Conservation (phyloP, 148 eudicot genomes). For the Arbutus unedo region DNA sequence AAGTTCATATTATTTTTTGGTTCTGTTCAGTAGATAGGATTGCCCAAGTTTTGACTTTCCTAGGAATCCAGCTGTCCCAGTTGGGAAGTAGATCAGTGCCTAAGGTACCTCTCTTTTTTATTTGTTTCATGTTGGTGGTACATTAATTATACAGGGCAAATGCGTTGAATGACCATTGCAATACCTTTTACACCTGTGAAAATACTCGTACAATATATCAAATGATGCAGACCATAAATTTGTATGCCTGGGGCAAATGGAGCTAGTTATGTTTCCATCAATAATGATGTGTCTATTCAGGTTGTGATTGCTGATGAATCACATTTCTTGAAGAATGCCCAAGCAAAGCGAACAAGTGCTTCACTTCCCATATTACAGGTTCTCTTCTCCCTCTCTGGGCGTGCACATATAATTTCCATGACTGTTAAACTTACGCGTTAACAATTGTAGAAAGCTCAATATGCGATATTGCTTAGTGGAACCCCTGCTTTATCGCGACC, state of each 20-base stretch:
- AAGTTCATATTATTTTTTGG: background rate
- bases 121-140: no score
- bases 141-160: background rate
- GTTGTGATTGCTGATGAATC: conserved; percentile 98
- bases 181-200: background rate
- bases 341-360: conserved; percentile 86
- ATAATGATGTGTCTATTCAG: conserved; percentile 46
- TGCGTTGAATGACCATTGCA: background rate
- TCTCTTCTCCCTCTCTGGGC: conserved; percentile 18
- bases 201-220: background rate
- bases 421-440: conserved; percentile 18
- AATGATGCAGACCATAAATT: background rate
- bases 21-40: background rate
- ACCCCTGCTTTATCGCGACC: conserved; percentile 99
- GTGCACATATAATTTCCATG: background rate
- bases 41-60: background rate
- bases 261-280: conserved; percentile 17
- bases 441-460: conserved; percentile 75
- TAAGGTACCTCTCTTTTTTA: background rate
- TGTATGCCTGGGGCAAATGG: background rate
- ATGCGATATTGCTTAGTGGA: conserved; percentile 83
- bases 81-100: background rate
- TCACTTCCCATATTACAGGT: conserved; percentile 87
- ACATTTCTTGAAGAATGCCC: conserved; percentile 89
- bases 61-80: background rate